Evolutionary conservation across 2,329 filamentous ascomycete genomes (phyloP).

Genomic region (Aspergillus hiratsukae): DNA sequence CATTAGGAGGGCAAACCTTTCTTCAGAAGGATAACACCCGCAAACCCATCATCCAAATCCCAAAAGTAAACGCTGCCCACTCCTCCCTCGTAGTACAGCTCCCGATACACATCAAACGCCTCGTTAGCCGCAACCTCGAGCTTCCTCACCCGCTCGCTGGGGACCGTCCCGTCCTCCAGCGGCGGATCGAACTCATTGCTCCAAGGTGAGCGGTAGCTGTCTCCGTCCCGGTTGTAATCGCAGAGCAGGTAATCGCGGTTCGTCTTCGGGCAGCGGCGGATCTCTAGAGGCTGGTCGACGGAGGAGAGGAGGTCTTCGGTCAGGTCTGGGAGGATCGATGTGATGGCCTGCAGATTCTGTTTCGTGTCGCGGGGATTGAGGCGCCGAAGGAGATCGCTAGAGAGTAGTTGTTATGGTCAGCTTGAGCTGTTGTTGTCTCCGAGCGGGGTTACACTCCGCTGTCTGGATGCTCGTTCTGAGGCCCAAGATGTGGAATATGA

Average conservation of each 20-base stretch:
- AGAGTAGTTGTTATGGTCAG: conserved; percentile 22
- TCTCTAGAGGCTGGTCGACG: conserved; percentile 88
- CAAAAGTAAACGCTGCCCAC: conserved; percentile 96
- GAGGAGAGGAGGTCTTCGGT: conserved; percentile 97
- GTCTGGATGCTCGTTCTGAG: not conserved
- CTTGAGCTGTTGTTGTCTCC: conserved; percentile 11
- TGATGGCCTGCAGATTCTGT: conserved; percentile 81
- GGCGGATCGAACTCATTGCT: conserved; percentile 97
- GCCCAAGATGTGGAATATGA: not conserved
- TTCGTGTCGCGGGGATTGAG: conserved; percentile 92
- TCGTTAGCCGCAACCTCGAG: conserved; percentile 94
- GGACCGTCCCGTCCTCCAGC: conserved; percentile 79
- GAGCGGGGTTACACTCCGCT: conserved; percentile 20
- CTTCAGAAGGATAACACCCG: conserved; percentile 91
- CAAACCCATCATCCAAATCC: conserved; percentile 97
- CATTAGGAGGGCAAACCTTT: conserved; percentile 60
- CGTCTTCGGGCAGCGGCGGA: conserved; percentile 79
- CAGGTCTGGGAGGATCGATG: conserved; percentile 80
- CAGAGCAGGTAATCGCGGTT: conserved; percentile 96
- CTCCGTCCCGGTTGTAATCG: conserved; percentile 99
- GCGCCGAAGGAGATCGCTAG: conserved; percentile 93
- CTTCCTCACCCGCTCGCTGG: conserved; percentile 83
- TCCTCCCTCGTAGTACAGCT: conserved; percentile 88
- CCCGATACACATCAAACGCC: conserved; percentile 93
- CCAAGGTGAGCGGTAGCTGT: conserved; percentile 98